Evolutionary conservation across 306 rosid species (phyloP), one percentile per base, ranked within the genome.

Genomic region (Ochetophila trinervis): DNA sequence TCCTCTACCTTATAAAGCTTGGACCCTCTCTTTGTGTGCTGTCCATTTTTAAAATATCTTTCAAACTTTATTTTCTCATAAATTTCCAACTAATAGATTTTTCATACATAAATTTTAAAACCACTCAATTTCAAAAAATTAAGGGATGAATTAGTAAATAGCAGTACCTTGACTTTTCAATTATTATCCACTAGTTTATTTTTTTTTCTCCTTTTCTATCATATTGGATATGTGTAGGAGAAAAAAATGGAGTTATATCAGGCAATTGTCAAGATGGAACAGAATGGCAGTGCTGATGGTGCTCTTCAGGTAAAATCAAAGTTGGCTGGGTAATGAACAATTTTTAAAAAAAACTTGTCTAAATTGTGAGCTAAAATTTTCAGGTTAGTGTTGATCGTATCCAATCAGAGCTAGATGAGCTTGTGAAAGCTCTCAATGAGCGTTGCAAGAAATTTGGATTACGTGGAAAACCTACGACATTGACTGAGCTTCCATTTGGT

Each of bases 401-500:
- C 69, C 96, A 86, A 65, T 80, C 85, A 53, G 89, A 80, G 19
- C 88, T 90, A 71, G 96, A 90, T 69, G 96, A 85, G 66, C 73
- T 90, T 52, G 92, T 88, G 71, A 94, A 88, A 85, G 74, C 83
- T 60, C 80, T 94, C 65, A 94, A 86, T 74, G 95, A 90, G 59
- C 89, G 89, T 36, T 94, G 99, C 86, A 94, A 94, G 90, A 85
- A 76, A 65, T 90, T 90, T 63, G 99, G 97, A 52, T 80, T 94
- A 73, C 92, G 85, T 35, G 85, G 87, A 65, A 94, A 88, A 79
- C 90, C 99, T 62, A 78, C 79, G 56, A 85, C 95, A 67, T 70
- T 94, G 63, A 76, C 82, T 68, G 99, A 90, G 82, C 99, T 94
- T 78, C 99, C 96, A 40, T 94, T 90, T 40, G 99, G 99, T 94